Conservation (phyloP, 768 basidiomycete species). For the Rhodotorula diobovata region DNA sequence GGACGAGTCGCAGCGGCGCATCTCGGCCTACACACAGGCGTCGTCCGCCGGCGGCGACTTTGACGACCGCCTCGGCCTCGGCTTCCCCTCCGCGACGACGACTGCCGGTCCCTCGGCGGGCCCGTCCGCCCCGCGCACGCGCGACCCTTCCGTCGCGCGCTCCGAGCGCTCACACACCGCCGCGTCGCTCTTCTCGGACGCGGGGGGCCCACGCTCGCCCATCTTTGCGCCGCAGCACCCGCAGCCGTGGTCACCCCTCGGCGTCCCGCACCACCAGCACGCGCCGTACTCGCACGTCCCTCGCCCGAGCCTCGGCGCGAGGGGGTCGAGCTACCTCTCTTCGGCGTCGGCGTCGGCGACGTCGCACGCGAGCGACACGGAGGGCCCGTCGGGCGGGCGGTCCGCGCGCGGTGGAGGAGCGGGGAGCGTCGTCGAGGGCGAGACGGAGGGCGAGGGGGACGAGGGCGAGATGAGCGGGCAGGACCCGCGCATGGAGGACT, state of each 20-base stretch:
- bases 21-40: constrained; percentile 7
- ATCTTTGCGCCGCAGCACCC: not conserved
- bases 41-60: not conserved
- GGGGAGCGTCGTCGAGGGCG: not conserved
- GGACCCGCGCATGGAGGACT: constrained; percentile 26
- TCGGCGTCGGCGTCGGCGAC: constrained; percentile 3
- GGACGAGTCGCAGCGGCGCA: not conserved
- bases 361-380: constrained; percentile 11
- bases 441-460: constrained; percentile 8
- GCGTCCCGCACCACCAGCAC: constrained; percentile 1
- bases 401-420: not conserved
- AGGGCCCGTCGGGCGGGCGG: not conserved
- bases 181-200: constrained; percentile 23
- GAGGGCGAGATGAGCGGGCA: constrained; percentile 3
- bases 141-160: constrained; percentile 16
- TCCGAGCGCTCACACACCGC: constrained; percentile 7
- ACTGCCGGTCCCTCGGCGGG: not conserved
- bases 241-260: constrained; percentile 3
- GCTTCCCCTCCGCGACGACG: not conserved
- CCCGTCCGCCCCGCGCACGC: not conserved
- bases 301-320: constrained; percentile 11
- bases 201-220: not conserved
- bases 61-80: constrained; percentile 13
- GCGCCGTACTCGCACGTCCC: not conserved
- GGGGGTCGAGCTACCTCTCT: constrained; percentile 26